Evolutionary conservation across 106 monocot species (phyloP).

Genomic region (Narthecium ossifragum): DNA sequence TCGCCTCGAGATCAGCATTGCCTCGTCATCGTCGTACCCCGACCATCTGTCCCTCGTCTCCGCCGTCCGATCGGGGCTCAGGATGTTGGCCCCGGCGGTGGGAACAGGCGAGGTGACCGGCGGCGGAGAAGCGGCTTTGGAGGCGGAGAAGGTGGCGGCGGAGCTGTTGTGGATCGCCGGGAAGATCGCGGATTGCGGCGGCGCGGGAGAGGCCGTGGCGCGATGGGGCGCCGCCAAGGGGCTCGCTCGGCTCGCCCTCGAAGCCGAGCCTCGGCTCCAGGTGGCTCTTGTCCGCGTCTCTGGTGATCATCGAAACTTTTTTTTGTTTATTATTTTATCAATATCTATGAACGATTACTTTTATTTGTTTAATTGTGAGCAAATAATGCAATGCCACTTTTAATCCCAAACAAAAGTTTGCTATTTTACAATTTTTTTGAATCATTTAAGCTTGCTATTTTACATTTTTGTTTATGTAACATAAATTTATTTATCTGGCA

Average conservation of each 20-base stretch:
- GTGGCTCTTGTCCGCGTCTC: conserved; percentile 52
- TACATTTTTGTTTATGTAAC: neutral
- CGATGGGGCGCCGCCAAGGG: conserved; percentile 38
- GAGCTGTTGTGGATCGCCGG: conserved; percentile 70
- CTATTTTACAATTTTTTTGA: neutral
- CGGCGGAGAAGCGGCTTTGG: neutral
- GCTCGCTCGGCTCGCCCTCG: conserved; percentile 25
- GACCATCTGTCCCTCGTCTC: conserved; percentile 1
- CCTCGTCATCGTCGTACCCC: neutral
- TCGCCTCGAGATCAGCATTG: conserved; percentile 22
- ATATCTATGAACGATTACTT: neutral
- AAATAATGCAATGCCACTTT: too few species aligned
- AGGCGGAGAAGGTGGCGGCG: conserved; percentile 69
- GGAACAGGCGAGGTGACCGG: conserved; percentile 11
- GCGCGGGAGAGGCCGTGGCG: conserved; percentile 40
- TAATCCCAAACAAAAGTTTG: neutral
- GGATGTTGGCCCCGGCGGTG: neutral
- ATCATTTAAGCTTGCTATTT: neutral
- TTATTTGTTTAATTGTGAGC: too few species aligned
- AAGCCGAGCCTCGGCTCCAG: conserved; percentile 55
- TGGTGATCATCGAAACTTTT: conserved; percentile 21
- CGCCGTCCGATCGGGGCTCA: conserved; percentile 7
- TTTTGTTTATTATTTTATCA: neutral
- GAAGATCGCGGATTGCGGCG: conserved; percentile 65
- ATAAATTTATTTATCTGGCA: neutral